Percentiles rank a stretch among this genome's conserved stretches.
Conservation (phyloP, 805 yeast genomes). For the Zygoascus biomembranicola region DNA sequence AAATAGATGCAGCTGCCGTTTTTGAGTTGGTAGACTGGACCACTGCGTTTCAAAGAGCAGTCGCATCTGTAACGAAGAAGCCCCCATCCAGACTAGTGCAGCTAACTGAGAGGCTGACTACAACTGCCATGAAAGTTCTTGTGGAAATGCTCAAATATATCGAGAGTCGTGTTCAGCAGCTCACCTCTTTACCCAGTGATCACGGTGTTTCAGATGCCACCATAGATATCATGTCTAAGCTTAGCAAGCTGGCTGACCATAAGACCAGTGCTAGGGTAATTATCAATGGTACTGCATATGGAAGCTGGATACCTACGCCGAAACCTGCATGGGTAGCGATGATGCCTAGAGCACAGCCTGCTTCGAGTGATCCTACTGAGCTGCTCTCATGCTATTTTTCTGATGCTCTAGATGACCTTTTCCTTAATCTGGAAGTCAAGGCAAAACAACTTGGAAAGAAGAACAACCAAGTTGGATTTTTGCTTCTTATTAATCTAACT, state of each 20-base stretch:
- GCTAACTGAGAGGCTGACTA: conserved; percentile 17
- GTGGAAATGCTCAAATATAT: conserved; percentile 49
- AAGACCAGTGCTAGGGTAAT: conserved; percentile 43
- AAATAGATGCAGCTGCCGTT: conserved; percentile 42
- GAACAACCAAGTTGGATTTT: conserved; percentile 48
- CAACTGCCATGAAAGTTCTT: conserved; percentile 34
- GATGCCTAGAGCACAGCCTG: conserved; percentile 42
- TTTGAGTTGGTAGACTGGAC: conserved; percentile 53
- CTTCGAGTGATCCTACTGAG: conserved; percentile 37
- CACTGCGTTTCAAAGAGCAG: conserved; percentile 28
- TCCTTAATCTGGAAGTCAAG: conserved; percentile 54
- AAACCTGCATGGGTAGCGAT: conserved; percentile 46
- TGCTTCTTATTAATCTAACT: conserved; percentile 61
- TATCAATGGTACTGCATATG: conserved; percentile 46
- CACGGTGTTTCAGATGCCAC: conserved; percentile 64
- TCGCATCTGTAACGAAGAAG: conserved; percentile 23
- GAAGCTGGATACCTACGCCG: conserved; percentile 59
- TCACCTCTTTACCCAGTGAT: conserved; percentile 51
- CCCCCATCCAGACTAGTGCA: conserved; percentile 15
- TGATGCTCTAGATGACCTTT: conserved; percentile 70
- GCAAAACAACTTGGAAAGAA: conserved; percentile 34
- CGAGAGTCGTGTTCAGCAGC: conserved; percentile 40
- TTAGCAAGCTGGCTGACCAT: conserved; percentile 59
- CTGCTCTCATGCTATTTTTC: conserved; percentile 60
- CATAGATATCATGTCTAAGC: conserved; percentile 60